Conservation (phyloP, 495 filamentous ascomycete genomes). For the Penicillium salamii region DNA sequence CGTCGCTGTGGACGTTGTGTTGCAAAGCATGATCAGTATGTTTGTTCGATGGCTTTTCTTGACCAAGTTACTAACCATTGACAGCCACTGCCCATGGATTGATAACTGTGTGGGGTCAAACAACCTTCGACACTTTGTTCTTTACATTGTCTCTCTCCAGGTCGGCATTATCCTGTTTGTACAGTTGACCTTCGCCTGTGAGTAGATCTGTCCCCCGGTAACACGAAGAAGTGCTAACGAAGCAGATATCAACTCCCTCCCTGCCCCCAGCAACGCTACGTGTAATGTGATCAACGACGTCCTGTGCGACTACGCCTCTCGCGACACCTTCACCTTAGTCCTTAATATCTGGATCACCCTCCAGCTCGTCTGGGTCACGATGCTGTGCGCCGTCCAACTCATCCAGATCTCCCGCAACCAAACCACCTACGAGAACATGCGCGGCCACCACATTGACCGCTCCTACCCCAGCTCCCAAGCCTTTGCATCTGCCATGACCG, state of each 20-base stretch:
- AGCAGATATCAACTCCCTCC: slow-evolving; percentile 55
- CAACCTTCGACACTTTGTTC: slow-evolving; percentile 91
- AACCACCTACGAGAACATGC: slow-evolving; percentile 96
- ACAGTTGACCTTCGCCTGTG: slow-evolving; percentile 51
- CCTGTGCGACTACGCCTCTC: slow-evolving; percentile 69
- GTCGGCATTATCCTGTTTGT: slow-evolving; percentile 67
- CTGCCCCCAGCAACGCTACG: slow-evolving; percentile 40
- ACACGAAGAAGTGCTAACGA: slow-evolving; percentile 14
- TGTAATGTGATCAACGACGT: slow-evolving; percentile 75
- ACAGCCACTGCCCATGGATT: slow-evolving; percentile 95
- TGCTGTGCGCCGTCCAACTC: slow-evolving; percentile 90
- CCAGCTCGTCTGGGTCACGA: slow-evolving; percentile 90
- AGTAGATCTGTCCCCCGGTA: slow-evolving; percentile 23
- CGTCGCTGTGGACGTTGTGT: slow-evolving; percentile 86
- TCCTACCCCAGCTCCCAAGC: slow-evolving; percentile 58
- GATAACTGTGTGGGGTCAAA: slow-evolving; percentile 93
- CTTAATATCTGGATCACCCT: slow-evolving; percentile 73
- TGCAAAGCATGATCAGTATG: slow-evolving; percentile 96
- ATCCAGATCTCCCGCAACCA: slow-evolving; percentile 86
- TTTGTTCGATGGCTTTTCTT: background rate
- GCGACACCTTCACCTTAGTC: slow-evolving; percentile 80
- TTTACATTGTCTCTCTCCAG: slow-evolving; percentile 78
- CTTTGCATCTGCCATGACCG: slow-evolving; percentile 74
- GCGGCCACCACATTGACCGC: slow-evolving; percentile 55
- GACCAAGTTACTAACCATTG: slow-evolving; percentile 36